A percentile compares a stretch with the other conserved stretches of the same genome.
Evolutionary conservation across 2,329 filamentous ascomycete species (phyloP).

Genomic region (Neonectria faginata): DNA sequence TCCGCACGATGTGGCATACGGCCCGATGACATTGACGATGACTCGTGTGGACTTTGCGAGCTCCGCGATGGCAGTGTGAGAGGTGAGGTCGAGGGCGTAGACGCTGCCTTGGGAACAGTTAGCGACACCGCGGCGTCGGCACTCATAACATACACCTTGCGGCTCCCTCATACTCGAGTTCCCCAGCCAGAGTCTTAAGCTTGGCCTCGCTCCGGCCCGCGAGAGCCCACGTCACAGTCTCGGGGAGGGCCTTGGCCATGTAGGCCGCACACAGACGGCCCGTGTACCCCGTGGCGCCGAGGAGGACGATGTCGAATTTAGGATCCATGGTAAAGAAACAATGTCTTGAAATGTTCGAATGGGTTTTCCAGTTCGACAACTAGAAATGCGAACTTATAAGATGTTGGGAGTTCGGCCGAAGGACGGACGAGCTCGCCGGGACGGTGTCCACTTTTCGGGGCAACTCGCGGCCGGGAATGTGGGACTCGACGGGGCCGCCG

Average conservation of each 20-base stretch:
- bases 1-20: slow-evolving; percentile 33
- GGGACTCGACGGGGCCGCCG: slow-evolving; percentile 9
- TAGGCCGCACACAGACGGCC: slow-evolving; percentile 80
- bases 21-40: slow-evolving; percentile 31
- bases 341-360: neutral
- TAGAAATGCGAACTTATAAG: neutral
- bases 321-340: neutral
- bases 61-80: neutral
- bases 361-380: neutral
- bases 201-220: slow-evolving; percentile 82
- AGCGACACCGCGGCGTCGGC: neutral
- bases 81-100: slow-evolving; percentile 17
- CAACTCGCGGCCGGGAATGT: slow-evolving; percentile 24
- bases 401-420: slow-evolving; percentile 20
- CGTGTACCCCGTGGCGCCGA: slow-evolving; percentile 79
- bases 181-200: slow-evolving; percentile 71
- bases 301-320: slow-evolving; percentile 55
- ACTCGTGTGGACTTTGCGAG: slow-evolving; percentile 8
- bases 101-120: neutral
- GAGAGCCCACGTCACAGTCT: slow-evolving; percentile 83
- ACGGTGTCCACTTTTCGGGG: slow-evolving; percentile 29
- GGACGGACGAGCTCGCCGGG: slow-evolving; percentile 9
- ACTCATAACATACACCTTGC: slow-evolving; percentile 21
- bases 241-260: slow-evolving; percentile 75
- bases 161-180: slow-evolving; percentile 8